These are phyloP conservation scores for Alternaria sp. DNA, from an alignment of 2,329 filamentous ascomycete genomes.

Conservation along the genomic window DNA sequence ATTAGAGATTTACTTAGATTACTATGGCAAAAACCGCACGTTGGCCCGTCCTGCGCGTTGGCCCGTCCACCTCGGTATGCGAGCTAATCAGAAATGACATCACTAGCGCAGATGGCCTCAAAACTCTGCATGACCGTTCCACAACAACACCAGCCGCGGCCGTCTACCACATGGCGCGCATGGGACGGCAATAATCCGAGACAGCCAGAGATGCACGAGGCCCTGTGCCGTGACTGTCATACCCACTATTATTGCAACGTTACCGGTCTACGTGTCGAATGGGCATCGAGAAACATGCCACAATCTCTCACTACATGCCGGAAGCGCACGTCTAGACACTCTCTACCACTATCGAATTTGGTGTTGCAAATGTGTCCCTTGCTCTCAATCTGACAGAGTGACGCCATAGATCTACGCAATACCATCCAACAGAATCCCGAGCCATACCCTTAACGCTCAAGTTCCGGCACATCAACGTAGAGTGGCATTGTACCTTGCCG, in stretches of 20 bases:
- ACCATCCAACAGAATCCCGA: constrained; percentile 22
- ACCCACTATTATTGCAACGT: constrained; percentile 38
- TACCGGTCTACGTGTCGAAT: constrained; percentile 28
- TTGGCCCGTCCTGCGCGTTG: no score
- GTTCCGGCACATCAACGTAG: constrained; percentile 28
- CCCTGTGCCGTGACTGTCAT: constrained; percentile 23
- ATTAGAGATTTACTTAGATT: no score
- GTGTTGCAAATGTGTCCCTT: constrained; percentile 10
- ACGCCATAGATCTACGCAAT: constrained; percentile 31
- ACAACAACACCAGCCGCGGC: constrained; percentile 42
- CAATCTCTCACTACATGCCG: constrained; percentile 29
- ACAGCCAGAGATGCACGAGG: constrained; percentile 21
- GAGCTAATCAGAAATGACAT: constrained; percentile 34
- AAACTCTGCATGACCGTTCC: constrained; percentile 34
- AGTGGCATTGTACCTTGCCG: constrained; percentile 20
- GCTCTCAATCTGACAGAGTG: constrained; percentile 25
- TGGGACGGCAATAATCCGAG: constrained; percentile 26
- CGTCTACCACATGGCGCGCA: constrained; percentile 36
- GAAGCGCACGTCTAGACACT: constrained; percentile 15
- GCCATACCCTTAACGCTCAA: constrained; percentile 29
- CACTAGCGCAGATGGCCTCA: constrained; percentile 33
- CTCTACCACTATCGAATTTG: constrained; percentile 18
- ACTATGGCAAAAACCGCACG: no score
- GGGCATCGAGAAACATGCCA: constrained; percentile 33
- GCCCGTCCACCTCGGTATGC: no score